phyloP scores from a whole-genome alignment of 2,329 filamentous ascomycete genomes.

The Pseudocercospora pini-densiflorae region DNA sequence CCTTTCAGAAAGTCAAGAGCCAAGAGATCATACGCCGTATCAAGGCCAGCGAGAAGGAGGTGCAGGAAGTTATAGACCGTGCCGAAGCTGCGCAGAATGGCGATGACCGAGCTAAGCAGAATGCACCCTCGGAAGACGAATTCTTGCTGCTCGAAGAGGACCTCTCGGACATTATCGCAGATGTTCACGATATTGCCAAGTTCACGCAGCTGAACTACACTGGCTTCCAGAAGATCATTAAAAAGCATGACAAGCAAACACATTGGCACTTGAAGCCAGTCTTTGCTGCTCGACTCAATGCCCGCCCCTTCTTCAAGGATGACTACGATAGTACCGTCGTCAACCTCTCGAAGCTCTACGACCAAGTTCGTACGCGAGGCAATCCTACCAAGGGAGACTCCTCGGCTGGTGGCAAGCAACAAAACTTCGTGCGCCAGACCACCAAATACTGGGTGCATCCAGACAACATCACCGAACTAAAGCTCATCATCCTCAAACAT shows the following conservation, averaged over 20 bases:
- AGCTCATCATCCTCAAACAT: slow-evolving; percentile 97
- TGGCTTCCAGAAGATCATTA: slow-evolving; percentile 99
- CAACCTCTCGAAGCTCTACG: slow-evolving; percentile 92
- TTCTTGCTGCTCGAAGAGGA: slow-evolving; percentile 94
- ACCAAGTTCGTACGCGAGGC: slow-evolving; percentile 89
- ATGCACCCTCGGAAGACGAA: slow-evolving; percentile 78
- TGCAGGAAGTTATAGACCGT: slow-evolving; percentile 80
- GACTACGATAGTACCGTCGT: slow-evolving; percentile 97
- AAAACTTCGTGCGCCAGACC: slow-evolving; percentile 94
- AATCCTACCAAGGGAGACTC: slow-evolving; percentile 93
- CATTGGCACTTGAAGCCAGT: slow-evolving; percentile 91
- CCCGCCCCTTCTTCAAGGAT: slow-evolving; percentile 98
- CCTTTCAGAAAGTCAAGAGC: slow-evolving; percentile 95
- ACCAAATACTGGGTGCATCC: slow-evolving; percentile 99
- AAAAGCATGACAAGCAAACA: slow-evolving; percentile 97
- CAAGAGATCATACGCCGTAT: slow-evolving; percentile 94
- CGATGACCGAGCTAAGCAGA: slow-evolving; percentile 40
- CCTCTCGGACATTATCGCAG: slow-evolving; percentile 95
- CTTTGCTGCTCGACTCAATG: slow-evolving; percentile 93
- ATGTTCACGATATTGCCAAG: slow-evolving; percentile 97
- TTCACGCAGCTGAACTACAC: slow-evolving; percentile 99
- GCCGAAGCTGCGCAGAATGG: slow-evolving; percentile 56
- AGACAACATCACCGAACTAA: slow-evolving; percentile 97
- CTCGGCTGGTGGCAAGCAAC: slow-evolving; percentile 86
- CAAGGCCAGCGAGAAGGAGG: slow-evolving; percentile 83